phyloP scores from a whole-genome alignment of 2,329 filamentous ascomycete species.

The Aspergillus carbonarius region DNA sequence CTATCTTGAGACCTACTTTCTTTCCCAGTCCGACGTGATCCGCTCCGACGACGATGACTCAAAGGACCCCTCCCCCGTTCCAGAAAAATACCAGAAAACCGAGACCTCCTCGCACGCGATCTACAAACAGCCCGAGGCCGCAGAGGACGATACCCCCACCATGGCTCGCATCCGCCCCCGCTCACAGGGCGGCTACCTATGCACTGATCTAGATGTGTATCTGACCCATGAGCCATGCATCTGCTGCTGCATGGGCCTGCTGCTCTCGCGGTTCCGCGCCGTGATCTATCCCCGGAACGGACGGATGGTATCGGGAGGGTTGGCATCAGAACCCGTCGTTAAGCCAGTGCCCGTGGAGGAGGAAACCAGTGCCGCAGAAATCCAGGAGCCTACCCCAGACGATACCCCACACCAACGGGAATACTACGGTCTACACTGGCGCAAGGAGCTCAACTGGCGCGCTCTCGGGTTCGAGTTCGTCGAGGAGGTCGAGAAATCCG shows the following conservation, averaged over 20 bases:
- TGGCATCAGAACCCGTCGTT: constrained; percentile 67
- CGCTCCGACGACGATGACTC: constrained; percentile 51
- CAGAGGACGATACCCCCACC: background rate
- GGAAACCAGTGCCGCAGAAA: background rate
- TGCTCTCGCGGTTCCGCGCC: constrained; percentile 88
- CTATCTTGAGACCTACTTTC: constrained; percentile 35
- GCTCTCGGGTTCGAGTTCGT: constrained; percentile 50
- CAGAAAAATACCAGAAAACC: constrained; percentile 22
- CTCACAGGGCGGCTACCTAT: constrained; percentile 84
- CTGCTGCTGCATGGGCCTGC: constrained; percentile 94
- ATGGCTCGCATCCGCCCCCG: constrained; percentile 61
- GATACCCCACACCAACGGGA: background rate
- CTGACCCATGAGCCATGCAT: constrained; percentile 93
- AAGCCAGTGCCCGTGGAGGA: constrained; percentile 15
- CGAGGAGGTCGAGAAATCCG: constrained; percentile 20
- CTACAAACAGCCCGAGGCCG: constrained; percentile 11
- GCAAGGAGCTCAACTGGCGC: constrained; percentile 55
- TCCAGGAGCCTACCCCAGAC: too few species aligned
- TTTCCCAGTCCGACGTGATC: constrained; percentile 42
- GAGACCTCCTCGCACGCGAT: constrained; percentile 13
- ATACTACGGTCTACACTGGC: constrained; percentile 65
- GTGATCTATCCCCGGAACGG: constrained; percentile 66
- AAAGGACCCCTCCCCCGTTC: constrained; percentile 11
- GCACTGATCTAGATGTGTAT: constrained; percentile 90
- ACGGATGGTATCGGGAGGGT: constrained; percentile 79